Percentiles rank a stretch among this genome's conserved stretches.
Conservation (phyloP, 495 filamentous ascomycete genomes). For the Aspergillus taichungensis region DNA sequence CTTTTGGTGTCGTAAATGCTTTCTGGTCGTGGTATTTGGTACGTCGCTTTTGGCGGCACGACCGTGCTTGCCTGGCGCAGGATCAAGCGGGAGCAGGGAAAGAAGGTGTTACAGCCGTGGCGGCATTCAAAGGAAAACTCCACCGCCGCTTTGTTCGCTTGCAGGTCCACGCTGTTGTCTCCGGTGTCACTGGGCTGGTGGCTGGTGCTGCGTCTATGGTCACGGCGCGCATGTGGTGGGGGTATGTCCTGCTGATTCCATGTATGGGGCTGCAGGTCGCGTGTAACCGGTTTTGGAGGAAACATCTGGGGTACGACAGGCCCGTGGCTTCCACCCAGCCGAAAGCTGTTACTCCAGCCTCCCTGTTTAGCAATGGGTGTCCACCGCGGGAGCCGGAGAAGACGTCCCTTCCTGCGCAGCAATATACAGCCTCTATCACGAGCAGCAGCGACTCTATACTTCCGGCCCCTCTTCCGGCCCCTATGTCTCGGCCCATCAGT, state of each 20-base stretch:
- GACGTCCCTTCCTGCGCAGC: background rate
- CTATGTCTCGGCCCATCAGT: too few relatives aligned
- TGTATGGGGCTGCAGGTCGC: constrained; percentile 35
- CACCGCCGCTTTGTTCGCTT: constrained; percentile 27
- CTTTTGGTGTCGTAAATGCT: constrained; percentile 36
- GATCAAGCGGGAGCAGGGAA: too few relatives aligned
- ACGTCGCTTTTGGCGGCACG: constrained; percentile 25
- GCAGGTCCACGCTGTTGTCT: constrained; percentile 31
- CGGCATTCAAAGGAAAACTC: constrained; percentile 14
- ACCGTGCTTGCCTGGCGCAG: background rate
- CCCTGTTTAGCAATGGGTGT: background rate
- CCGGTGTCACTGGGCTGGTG: constrained; percentile 34
- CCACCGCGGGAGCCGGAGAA: background rate
- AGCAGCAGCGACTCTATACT: too few relatives aligned
- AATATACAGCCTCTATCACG: too few relatives aligned
- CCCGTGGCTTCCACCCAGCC: constrained; percentile 14
- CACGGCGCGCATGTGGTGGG: constrained; percentile 41
- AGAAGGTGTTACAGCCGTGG: background rate
- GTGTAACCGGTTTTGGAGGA: constrained; percentile 39
- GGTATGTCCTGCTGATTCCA: constrained; percentile 39
- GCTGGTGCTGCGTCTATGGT: constrained; percentile 43
- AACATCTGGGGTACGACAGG: constrained; percentile 37
- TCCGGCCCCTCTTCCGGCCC: too few relatives aligned
- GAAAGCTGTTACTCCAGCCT: background rate
- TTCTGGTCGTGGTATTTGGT: constrained; percentile 35